Conservation (phyloP, 108 stramenopile species). For the Hondaea fermentalgiana region DNA sequence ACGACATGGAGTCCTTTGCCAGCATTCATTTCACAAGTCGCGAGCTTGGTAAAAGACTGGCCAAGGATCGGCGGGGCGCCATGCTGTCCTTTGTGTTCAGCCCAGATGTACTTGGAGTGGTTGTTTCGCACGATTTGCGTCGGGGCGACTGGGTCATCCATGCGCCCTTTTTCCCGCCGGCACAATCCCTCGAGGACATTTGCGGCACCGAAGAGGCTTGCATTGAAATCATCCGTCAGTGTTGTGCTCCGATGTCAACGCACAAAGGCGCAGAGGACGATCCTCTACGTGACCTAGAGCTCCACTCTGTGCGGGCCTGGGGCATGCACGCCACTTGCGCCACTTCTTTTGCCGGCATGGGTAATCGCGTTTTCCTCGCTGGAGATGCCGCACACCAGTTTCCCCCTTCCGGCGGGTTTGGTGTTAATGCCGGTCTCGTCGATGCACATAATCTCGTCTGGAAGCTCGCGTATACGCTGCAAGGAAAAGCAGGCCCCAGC, state of each 20-base stretch:
- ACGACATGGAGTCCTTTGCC: slow-evolving; percentile 33
- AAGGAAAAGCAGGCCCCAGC: not conserved
- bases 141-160: slow-evolving; percentile 47
- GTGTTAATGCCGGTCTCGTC: slow-evolving; percentile 50
- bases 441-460: slow-evolving; percentile 53
- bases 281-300: slow-evolving; percentile 14
- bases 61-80: slow-evolving; percentile 24
- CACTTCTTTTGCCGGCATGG: not conserved
- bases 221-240: not conserved
- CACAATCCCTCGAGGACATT: slow-evolving; percentile 19
- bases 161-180: slow-evolving; percentile 49
- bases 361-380: slow-evolving; percentile 32
- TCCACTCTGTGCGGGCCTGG: slow-evolving; percentile 44
- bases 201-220: slow-evolving; percentile 17
- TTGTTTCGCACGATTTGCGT: slow-evolving; percentile 45
- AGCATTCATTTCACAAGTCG: slow-evolving; percentile 39
- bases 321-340: slow-evolving; percentile 41
- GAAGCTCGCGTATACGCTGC: slow-evolving; percentile 40
- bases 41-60: slow-evolving; percentile 14
- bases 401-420: slow-evolving; percentile 54
- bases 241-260: not conserved
- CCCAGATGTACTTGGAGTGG: slow-evolving; percentile 35
- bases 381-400: slow-evolving; percentile 55
- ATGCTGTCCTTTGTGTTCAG: slow-evolving; percentile 55
- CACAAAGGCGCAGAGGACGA: not conserved